Base-by-base conservation (phyloP, 108 stramenopile species). In the Nitzschia sp. region DNA sequence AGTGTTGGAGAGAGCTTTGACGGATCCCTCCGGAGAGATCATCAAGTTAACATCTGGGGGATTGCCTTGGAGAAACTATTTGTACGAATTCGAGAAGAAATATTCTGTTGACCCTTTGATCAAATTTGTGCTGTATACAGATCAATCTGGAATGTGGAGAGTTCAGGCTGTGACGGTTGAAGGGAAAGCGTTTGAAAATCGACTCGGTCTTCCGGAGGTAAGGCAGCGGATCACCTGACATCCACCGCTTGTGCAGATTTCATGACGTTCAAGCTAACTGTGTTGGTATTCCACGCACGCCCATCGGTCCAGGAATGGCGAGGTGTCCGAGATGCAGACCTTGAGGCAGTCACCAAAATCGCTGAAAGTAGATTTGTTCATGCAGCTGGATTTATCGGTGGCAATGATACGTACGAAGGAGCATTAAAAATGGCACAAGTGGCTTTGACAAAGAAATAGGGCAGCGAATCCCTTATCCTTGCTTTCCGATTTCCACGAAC, bases 341-440 rank as follows among this genome's bases (percentile, higher is more conserved):
- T 99, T 64, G 77, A 60, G 25, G 59, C 67, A 51, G 53, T 81
- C 9, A 69, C 88, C 13, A 95, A 96, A 0, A 96, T 98, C 60
- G 82, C 82, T 47, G 98, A 96, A 33, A 76, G 86, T 75, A 86
- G 85, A 1, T 99, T 99, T 74, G 89, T 91, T 38, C 99, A 99
- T 79, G 97, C 96, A 17, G 85, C 91, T 54, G 99, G 99, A 26
- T 99, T 99, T 72, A 99, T 99, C 65, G 99, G 99, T 2, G 99
- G 98, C 25, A 95, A 97, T 70, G 78, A 83, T 45, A 97, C 81
- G 47, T 91, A 85, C 61, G 96, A 96, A 61, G 99, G 98, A 28
- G 99, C 94, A 11, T 57, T 97, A 62, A 71, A 86, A 64, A 98
- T 99, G 98, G 99, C 97, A 0, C 53, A 68, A 58, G 77, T 68